Evolutionary conservation across 768 basidiomycete genomes (phyloP).

Genomic region (Rhodotorula graminis): DNA sequence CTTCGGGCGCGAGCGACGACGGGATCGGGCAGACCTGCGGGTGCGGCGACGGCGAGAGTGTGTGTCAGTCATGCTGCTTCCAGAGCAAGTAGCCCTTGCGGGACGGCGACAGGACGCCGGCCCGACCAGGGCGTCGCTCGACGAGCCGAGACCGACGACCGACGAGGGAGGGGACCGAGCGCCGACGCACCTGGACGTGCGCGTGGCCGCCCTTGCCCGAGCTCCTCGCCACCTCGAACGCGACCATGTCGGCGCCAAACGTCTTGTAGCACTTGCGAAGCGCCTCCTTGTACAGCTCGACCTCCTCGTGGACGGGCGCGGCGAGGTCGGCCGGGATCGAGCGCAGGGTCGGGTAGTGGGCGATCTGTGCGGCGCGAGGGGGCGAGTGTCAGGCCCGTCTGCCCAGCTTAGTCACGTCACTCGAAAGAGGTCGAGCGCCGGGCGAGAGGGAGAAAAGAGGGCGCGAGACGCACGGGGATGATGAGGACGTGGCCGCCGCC

Average conservation of each 20-base stretch:
- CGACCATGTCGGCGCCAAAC: slow-evolving; percentile 63
- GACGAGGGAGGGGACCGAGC: background rate
- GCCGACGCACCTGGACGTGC: slow-evolving; percentile 65
- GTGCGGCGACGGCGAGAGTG: slow-evolving; percentile 44
- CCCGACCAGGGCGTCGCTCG: too few species aligned
- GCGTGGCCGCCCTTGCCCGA: slow-evolving; percentile 86
- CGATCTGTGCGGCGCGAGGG: slow-evolving; percentile 51
- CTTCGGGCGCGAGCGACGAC: slow-evolving; percentile 56
- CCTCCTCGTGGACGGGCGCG: slow-evolving; percentile 70
- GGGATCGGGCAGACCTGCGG: slow-evolving; percentile 61
- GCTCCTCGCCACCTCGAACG: slow-evolving; percentile 81
- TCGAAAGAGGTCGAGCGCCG: too few species aligned
- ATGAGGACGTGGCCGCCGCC: slow-evolving; percentile 95
- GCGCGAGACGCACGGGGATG: slow-evolving; percentile 57
- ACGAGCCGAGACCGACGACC: background rate
- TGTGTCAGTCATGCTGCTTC: background rate
- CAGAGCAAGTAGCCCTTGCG: too few species aligned
- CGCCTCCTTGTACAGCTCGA: slow-evolving; percentile 72
- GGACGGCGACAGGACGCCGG: too few species aligned
- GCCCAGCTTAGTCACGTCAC: too few species aligned
- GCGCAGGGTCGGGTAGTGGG: slow-evolving; percentile 82
- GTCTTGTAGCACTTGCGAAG: slow-evolving; percentile 67
- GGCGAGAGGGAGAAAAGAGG: background rate
- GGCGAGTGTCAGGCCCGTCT: background rate
- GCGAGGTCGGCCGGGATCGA: slow-evolving; percentile 75